phyloP scores from a whole-genome alignment of 106 monocot species.

The Apostasia ramifera region DNA sequence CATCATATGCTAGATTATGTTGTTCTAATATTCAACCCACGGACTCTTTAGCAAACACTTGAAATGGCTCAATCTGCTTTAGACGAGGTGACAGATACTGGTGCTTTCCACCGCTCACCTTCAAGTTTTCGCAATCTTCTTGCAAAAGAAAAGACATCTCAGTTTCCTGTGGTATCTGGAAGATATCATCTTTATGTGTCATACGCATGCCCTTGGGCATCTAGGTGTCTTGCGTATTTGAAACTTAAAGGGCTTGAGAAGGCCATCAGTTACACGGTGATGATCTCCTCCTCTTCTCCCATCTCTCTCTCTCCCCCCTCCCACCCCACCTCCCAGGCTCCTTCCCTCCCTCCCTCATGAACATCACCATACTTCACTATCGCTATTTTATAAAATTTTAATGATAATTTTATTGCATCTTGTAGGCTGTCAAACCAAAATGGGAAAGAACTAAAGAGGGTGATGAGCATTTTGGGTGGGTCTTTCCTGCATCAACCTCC shows the following conservation, averaged over 20 bases:
- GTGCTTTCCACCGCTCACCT: constrained; percentile 63
- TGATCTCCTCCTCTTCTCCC: neutral
- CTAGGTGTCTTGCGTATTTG: constrained; percentile 65
- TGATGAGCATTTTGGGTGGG: constrained; percentile 85
- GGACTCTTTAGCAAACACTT: neutral
- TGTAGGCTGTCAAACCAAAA: constrained; percentile 69
- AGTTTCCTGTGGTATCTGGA: constrained; percentile 72
- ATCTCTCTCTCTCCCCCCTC: no score
- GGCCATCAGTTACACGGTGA: constrained; percentile 57
- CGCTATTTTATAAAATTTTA: no score
- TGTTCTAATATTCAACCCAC: no score
- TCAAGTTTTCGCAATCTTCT: constrained; percentile 69
- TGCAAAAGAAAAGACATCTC: constrained; percentile 43
- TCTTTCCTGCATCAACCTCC: constrained; percentile 46
- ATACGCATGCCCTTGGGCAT: constrained; percentile 96
- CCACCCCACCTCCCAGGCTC: no score
- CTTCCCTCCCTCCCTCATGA: no score
- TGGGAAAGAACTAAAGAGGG: constrained; percentile 82
- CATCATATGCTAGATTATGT: no score
- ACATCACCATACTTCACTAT: no score
- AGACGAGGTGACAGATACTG: constrained; percentile 58
- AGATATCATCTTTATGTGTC: constrained; percentile 90
- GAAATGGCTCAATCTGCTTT: constrained; percentile 66
- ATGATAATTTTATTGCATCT: neutral
- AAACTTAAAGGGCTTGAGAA: constrained; percentile 81